Evolutionary conservation across 78 protist genomes (phyloP), one percentile per base, ranked within the genome.

Genomic region (Cavenderia fasciculata): DNA sequence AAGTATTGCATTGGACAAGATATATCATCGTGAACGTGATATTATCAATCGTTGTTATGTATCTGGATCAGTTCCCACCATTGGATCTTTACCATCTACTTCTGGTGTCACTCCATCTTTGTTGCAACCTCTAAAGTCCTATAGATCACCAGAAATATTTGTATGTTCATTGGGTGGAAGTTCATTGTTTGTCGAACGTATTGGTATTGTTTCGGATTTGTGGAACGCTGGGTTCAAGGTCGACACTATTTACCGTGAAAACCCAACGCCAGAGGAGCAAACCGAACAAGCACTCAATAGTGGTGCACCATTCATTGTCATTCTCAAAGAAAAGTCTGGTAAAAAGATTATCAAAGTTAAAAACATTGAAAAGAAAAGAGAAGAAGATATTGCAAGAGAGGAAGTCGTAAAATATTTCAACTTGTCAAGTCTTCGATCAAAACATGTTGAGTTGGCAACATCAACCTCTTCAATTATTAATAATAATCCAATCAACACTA

Each of bases 221-320:
- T 66, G 69, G 38, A 46, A 49, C 27, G 88, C 88, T 4, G 88
- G 88, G 7, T 79, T 79, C 5, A 34, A 41, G 12, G 88, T 73
- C 18, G 88, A 79, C 36, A 79, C 88, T 2, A 62, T 79, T 57
- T 79, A 79, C 29, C 31, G 52, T 10, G 75, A 63, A 54, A 41
- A 62, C 49, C 57, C 88, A 46, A 31, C 88, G 6, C 54, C 88
- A 27, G 88, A 79, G n/a, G 77, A 79, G 54, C 88, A 79, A 66
- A 68, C 41, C 14, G 88, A 79, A 8, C 38, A 41, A 14, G 73
- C 88, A 21, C 11, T 27, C 14, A 25, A 47, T 5, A 33, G 57
- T 40, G 88, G 88, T 25, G 88, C 88, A 10, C 31, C 46, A n/a
- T 79, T 25, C 12, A 16, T 66, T 11, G 61, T 79, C 0, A 46